Percentiles rank a stretch among this genome's conserved stretches.
Evolutionary conservation across 2,329 filamentous ascomycete species (phyloP).

Genomic region (Calycina herbarum): DNA sequence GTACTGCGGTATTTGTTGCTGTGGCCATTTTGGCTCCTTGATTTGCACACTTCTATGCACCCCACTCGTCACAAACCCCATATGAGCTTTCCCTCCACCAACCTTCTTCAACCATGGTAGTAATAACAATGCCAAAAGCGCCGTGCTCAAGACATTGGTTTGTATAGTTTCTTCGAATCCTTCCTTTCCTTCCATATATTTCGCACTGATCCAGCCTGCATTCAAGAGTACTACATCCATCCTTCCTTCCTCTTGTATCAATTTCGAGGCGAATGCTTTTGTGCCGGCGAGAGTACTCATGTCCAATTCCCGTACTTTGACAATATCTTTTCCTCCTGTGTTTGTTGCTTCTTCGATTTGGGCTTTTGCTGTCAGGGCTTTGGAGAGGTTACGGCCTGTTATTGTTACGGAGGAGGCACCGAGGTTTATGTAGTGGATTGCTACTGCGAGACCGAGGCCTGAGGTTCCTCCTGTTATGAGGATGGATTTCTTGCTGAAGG

Average conservation of each 20-base stretch:
- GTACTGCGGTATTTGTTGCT: no score
- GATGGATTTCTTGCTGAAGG: conserved; percentile 36
- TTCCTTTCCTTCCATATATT: conserved; percentile 33
- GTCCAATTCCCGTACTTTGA: conserved; percentile 31
- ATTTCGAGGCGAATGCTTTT: conserved; percentile 28
- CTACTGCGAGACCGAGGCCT: conserved; percentile 44
- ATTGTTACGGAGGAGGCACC: conserved; percentile 44
- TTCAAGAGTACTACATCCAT: conserved; percentile 37
- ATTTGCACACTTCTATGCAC: no score
- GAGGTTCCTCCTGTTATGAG: conserved; percentile 45
- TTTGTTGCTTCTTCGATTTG: conserved; percentile 37
- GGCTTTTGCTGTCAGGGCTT: conserved; percentile 41
- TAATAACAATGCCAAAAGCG: conserved; percentile 35
- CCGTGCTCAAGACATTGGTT: conserved; percentile 58
- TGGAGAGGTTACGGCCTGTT: conserved; percentile 40
- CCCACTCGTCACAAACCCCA: no score
- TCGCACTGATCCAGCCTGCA: conserved; percentile 30
- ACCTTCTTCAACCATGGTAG: no score
- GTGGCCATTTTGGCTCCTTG: no score
- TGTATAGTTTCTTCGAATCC: conserved; percentile 56
- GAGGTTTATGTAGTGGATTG: conserved; percentile 43
- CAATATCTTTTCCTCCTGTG: conserved; percentile 20
- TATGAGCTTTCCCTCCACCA: no score
- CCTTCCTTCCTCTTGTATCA: conserved; percentile 27
- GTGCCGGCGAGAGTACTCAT: conserved; percentile 30